Percentiles rank a stretch among this genome's conserved stretches.
phyloP scores from a whole-genome alignment of 345 rosid genomes.

The Angophora floribunda region DNA sequence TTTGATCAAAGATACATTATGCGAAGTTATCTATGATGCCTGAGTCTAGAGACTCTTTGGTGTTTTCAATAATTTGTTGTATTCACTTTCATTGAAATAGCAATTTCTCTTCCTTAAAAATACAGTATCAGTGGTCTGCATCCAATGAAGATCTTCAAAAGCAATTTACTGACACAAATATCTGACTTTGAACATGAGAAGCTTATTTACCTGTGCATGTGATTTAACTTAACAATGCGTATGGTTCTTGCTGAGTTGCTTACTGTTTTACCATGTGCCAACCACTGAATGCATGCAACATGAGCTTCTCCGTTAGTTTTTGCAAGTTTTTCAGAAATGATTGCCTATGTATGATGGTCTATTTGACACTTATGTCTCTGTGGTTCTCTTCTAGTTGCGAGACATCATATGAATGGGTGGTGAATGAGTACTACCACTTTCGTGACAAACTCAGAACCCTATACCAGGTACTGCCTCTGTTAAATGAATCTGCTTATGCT shows the following conservation, averaged over 20 bases:
- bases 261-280: background rate
- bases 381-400: slow-evolving; percentile 8
- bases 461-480: background rate
- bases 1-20: background rate
- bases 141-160: background rate
- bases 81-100: background rate
- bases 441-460: slow-evolving; percentile 4
- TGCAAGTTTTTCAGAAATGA: background rate
- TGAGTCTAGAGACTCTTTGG: background rate
- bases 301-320: background rate
- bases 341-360: background rate
- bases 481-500: background rate
- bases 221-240: background rate
- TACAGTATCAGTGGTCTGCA: background rate
- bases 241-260: background rate
- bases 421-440: slow-evolving; percentile 5
- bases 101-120: background rate
- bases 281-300: background rate
- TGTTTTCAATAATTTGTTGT: background rate
- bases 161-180: background rate
- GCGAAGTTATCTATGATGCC: background rate
- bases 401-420: background rate
- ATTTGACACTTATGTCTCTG: background rate
- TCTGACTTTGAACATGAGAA: background rate
- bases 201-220: background rate